phyloP scores from a whole-genome alignment of 31 red algal species.

The Endocladia muricata region DNA sequence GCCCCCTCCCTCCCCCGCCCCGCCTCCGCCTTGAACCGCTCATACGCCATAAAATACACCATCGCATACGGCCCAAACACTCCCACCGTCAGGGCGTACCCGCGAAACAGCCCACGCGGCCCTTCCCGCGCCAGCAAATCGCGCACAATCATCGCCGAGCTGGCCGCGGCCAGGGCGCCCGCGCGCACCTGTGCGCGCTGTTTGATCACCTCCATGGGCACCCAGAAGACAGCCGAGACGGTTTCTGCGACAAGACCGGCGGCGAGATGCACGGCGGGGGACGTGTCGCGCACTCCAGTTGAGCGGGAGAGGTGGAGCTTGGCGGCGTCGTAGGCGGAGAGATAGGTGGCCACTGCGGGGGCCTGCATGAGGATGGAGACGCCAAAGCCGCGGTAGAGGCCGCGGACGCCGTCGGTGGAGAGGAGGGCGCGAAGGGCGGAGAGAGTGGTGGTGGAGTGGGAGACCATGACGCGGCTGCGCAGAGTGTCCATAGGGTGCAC shows the following conservation, averaged over 20 bases:
- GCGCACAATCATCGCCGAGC: conserved; percentile 34
- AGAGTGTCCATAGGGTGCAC: conserved; percentile 98
- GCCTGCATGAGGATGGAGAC: conserved; percentile 91
- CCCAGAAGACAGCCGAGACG: conserved; percentile 93
- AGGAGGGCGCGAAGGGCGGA: conserved; percentile 29
- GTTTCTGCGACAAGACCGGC: conserved; percentile 87
- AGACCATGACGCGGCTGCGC: conserved; percentile 90
- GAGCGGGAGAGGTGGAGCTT: conserved; percentile 46
- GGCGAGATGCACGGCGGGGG: conserved; percentile 63
- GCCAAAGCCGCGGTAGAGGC: conserved; percentile 91
- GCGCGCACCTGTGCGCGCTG: conserved; percentile 95
- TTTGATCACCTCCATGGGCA: conserved; percentile 99
- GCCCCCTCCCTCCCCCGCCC: not conserved
- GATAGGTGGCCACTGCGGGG: conserved; percentile 91
- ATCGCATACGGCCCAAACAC: conserved; percentile 97
- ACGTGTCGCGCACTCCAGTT: conserved; percentile 8
- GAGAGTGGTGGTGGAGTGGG: conserved; percentile 35
- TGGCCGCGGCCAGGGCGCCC: conserved; percentile 37
- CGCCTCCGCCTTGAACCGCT: conserved; percentile 60
- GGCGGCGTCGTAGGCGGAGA: conserved; percentile 86
- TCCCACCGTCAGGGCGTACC: conserved; percentile 91
- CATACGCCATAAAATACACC: conserved; percentile 95
- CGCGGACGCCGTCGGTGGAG: conserved; percentile 56
- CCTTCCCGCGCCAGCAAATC: conserved; percentile 83
- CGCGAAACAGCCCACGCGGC: conserved; percentile 72